Conservation (phyloP, 225 moss, liverwort and hornwort species). For the Anthoceros angustus region DNA sequence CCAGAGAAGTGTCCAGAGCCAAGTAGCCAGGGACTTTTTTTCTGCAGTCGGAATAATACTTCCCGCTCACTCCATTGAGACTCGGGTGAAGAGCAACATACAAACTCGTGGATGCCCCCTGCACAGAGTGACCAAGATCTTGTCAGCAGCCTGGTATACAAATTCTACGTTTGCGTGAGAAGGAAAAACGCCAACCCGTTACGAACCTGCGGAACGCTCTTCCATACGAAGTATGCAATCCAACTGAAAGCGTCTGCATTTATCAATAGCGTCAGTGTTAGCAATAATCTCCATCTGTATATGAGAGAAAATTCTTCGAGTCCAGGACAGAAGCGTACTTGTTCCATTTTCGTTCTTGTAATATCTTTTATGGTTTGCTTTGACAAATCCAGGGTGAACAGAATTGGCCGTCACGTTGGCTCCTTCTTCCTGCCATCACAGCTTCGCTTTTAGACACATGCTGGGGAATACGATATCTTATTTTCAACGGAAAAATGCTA, state of each 20-base stretch:
- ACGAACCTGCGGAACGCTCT: slow-evolving; percentile 31
- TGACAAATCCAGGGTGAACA: slow-evolving; percentile 42
- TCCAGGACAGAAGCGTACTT: too few relatives aligned
- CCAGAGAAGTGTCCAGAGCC: slow-evolving; percentile 25
- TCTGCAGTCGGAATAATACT: slow-evolving; percentile 41
- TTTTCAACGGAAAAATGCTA: neutral
- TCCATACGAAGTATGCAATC: slow-evolving; percentile 19
- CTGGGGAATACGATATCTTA: too few relatives aligned
- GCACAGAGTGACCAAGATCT: slow-evolving; percentile 1
- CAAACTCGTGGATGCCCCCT: slow-evolving; percentile 48
- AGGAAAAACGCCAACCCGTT: too few relatives aligned
- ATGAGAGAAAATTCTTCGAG: too few relatives aligned
- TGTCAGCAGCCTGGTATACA: too few relatives aligned
- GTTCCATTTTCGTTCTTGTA: slow-evolving; percentile 9
- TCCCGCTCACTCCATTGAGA: slow-evolving; percentile 33
- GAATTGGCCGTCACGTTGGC: slow-evolving; percentile 40
- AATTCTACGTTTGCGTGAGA: too few relatives aligned
- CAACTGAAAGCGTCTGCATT: slow-evolving; percentile 13
- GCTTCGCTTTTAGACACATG: too few relatives aligned
- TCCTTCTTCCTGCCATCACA: slow-evolving; percentile 33
- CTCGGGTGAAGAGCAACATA: slow-evolving; percentile 37
- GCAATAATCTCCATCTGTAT: too few relatives aligned
- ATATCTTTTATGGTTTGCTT: slow-evolving; percentile 35
- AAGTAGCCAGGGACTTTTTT: slow-evolving; percentile 10
- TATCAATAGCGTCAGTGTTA: too few relatives aligned